Evolutionary conservation across 176 grass and related monocot genomes (phyloP).

Genomic region (Coix lacrymajobi): DNA sequence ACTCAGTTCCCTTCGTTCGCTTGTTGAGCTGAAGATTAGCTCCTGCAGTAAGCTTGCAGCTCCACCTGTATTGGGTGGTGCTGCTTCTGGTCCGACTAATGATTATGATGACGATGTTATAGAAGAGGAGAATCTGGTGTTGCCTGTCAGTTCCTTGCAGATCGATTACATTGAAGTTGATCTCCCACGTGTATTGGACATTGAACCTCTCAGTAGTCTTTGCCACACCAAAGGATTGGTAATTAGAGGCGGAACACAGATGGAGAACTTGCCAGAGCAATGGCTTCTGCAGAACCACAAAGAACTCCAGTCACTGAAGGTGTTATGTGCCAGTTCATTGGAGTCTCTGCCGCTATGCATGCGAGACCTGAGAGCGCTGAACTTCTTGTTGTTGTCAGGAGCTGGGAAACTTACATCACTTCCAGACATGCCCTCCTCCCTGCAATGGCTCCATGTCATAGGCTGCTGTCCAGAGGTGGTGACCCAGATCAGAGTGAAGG

Average conservation of each 20-base stretch:
- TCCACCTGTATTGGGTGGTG: neutral
- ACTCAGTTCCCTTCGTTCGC: neutral
- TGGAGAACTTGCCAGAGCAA: slow-evolving; percentile 21
- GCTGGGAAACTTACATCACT: slow-evolving; percentile 16
- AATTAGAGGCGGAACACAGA: neutral
- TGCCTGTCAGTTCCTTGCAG: neutral
- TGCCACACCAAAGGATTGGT: slow-evolving; percentile 3
- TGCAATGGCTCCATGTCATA: neutral
- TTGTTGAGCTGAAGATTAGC: neutral
- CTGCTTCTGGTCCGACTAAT: neutral
- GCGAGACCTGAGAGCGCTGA: slow-evolving; percentile 3
- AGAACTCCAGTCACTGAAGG: neutral
- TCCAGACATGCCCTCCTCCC: slow-evolving; percentile 22
- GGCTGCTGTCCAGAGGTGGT: neutral
- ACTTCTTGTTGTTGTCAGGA: accelerated
- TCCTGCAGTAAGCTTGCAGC: slow-evolving; percentile 13
- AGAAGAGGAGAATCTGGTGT: neutral
- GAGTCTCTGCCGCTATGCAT: slow-evolving; percentile 11
- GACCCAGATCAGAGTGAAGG: neutral
- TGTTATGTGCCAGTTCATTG: neutral
- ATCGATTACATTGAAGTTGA: slow-evolving; percentile 28
- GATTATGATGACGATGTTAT: slow-evolving; percentile 2
- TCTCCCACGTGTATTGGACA: slow-evolving; percentile 16
- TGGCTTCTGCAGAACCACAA: slow-evolving; percentile 36
- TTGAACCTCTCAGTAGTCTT: slow-evolving; percentile 34